Conservation (phyloP, 2,329 filamentous ascomycete genomes). For the Emergomyces pasteurianus region DNA sequence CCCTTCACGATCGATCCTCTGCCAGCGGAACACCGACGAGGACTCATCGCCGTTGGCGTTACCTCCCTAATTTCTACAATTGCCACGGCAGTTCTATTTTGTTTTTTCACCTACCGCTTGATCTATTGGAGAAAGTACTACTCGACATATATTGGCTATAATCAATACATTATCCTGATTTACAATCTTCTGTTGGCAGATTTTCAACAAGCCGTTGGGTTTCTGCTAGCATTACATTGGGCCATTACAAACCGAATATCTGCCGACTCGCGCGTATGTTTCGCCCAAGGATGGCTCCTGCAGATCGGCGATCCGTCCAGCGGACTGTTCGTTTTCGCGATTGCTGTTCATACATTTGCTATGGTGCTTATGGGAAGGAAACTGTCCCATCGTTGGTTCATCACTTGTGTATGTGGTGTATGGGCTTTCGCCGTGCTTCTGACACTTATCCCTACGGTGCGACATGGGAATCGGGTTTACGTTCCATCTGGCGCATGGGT, state of each 20-base stretch:
- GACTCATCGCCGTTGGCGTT: constrained; percentile 36
- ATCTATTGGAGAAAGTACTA: constrained; percentile 39
- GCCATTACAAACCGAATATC: constrained; percentile 33
- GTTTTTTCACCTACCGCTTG: constrained; percentile 41
- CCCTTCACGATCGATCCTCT: constrained; percentile 22
- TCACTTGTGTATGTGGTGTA: constrained; percentile 30
- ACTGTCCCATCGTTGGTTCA: constrained; percentile 35
- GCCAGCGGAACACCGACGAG: constrained; percentile 23
- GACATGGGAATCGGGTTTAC: constrained; percentile 34
- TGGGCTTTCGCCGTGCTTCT: constrained; percentile 38
- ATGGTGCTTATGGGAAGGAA: constrained; percentile 38
- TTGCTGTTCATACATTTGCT: constrained; percentile 43
- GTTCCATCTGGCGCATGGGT: constrained; percentile 42
- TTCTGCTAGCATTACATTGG: constrained; percentile 39
- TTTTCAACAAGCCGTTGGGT: constrained; percentile 41
- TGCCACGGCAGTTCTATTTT: constrained; percentile 32
- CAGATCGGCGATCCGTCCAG: constrained; percentile 42
- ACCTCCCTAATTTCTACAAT: constrained; percentile 38
- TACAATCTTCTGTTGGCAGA: constrained; percentile 43
- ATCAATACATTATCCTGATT: constrained; percentile 44
- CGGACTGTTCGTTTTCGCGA: constrained; percentile 43
- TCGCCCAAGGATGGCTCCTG: constrained; percentile 40
- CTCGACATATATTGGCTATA: constrained; percentile 39
- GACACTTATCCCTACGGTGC: constrained; percentile 35
- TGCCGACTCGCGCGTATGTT: constrained; percentile 34